Evolutionary conservation across 306 rosid genomes (phyloP).

Genomic region (Arachis stenosperma): DNA sequence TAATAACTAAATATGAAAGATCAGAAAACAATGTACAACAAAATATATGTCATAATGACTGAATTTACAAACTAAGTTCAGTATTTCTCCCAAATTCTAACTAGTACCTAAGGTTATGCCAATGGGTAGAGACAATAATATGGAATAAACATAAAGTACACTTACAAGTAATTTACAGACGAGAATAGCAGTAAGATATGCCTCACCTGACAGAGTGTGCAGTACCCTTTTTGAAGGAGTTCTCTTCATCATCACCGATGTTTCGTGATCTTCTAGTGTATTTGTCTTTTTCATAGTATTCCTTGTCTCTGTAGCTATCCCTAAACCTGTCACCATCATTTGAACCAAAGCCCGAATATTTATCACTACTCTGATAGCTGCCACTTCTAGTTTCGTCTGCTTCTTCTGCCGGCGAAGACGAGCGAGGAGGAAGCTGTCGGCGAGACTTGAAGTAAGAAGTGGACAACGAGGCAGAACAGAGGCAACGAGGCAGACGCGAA

Average conservation of each 20-base stretch:
- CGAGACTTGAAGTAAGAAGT: too few relatives aligned
- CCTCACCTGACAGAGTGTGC: constrained; percentile 61
- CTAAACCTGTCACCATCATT: constrained; percentile 56
- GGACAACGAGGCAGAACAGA: too few relatives aligned
- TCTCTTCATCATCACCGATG: constrained; percentile 56
- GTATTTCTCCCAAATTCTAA: constrained; percentile 13
- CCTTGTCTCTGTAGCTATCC: constrained; percentile 66
- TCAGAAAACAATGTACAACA: constrained; percentile 17
- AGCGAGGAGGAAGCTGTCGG: too few relatives aligned
- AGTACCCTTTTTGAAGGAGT: constrained; percentile 65
- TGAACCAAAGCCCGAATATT: constrained; percentile 67
- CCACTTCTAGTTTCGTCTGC: constrained; percentile 61
- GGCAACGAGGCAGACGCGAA: too few relatives aligned
- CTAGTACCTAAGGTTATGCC: constrained; percentile 15
- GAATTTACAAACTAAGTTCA: too few relatives aligned
- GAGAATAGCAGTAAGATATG: constrained; percentile 29
- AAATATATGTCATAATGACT: too few relatives aligned
- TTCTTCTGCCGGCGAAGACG: too few relatives aligned
- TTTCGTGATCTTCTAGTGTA: constrained; percentile 51
- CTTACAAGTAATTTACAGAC: constrained; percentile 24
- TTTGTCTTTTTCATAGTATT: constrained; percentile 60
- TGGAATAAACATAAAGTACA: constrained; percentile 4
- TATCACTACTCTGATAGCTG: constrained; percentile 62
- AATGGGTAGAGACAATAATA: constrained; percentile 6
- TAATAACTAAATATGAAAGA: too few relatives aligned